Base-by-base conservation (phyloP, 257 asterid species). In the Linderniella brevidens region DNA sequence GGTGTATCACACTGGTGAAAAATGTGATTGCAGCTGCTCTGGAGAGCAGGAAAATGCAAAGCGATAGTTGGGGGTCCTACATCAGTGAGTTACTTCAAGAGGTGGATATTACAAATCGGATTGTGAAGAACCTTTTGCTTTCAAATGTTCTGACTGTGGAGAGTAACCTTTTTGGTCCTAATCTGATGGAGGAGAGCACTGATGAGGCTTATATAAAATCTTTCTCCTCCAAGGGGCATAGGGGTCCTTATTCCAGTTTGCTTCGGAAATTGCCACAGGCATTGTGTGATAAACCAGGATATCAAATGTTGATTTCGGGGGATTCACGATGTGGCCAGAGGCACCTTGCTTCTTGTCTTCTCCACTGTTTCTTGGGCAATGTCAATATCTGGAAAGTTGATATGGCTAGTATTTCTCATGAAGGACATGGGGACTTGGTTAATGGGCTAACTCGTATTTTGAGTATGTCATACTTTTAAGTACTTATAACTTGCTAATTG, bases 341-440 rank as follows among this genome's bases (percentile, higher is more conserved):
- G 66, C 94, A 85, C 79, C 83, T 90, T 59, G 93, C 93, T 35
- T 85, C 93, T 25, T 79, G 93, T 74, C 84, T 90, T 67, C 88
- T 90, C 52, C 86, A 90, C 63, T 79, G 78, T 77, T 90, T 79
- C 72, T 71, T 76, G 35, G 99, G 96, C 52, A 75, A 68, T 67
- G 65, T 75, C 56, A 93, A 85, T 60, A 62, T 75, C 48, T 85
- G 78, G 70, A 90, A 85, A 72, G 71, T 90, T 69, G 96, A 90
- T 64, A 60, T 79, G 77, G 94, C 99, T 56, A 70, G 94, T 48
- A 68, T 81, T 52, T 81, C 82, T 46, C 93, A 76, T 60, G 94
- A 85, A 77, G 99, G 96, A 42, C 93, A 60, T 53, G 99, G 99
- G 50, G 99, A 90, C 74, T 67, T 77, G 82, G 63, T 81, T 68